Conservation (phyloP, 2,329 filamentous ascomycete species). For the Claviceps sp. region DNA sequence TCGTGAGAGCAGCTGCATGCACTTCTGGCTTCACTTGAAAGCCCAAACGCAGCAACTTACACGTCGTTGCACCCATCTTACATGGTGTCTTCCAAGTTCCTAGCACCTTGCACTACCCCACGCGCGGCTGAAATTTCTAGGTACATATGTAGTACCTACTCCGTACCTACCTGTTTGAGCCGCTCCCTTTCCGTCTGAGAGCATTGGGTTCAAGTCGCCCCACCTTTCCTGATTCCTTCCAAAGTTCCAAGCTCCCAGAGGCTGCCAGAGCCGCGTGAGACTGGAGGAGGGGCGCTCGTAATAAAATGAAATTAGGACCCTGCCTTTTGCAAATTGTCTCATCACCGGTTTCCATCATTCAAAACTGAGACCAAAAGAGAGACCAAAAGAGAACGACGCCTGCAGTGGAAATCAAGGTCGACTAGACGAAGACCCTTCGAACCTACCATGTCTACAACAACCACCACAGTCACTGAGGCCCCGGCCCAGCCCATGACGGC, state of each 20-base stretch:
- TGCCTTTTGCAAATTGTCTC: not conserved
- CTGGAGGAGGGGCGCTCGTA: not conserved
- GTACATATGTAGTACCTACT: too few relatives aligned
- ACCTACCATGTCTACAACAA: conserved; percentile 18
- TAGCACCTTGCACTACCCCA: not conserved
- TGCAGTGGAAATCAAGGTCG: not conserved
- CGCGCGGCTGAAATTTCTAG: not conserved
- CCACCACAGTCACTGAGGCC: conserved; percentile 26
- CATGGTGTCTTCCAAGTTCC: not conserved
- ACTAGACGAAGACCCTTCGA: not conserved
- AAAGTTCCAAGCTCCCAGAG: too few relatives aligned
- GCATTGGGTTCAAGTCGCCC: not conserved
- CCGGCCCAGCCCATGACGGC: conserved; percentile 59
- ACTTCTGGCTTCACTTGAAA: too few relatives aligned
- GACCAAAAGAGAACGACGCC: not conserved
- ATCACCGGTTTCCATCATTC: not conserved
- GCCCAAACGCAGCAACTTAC: too few relatives aligned
- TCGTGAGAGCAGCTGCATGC: too few relatives aligned
- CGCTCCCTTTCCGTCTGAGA: not conserved
- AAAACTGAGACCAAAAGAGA: not conserved
- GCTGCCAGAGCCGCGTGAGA: too few relatives aligned
- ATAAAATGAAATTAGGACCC: not conserved
- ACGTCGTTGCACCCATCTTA: not conserved
- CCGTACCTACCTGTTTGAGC: too few relatives aligned
- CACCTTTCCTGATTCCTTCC: not conserved